These are phyloP conservation scores for Cercophora newfieldiana DNA, from an alignment of 495 filamentous ascomycete species.

Conservation along the genomic window DNA sequence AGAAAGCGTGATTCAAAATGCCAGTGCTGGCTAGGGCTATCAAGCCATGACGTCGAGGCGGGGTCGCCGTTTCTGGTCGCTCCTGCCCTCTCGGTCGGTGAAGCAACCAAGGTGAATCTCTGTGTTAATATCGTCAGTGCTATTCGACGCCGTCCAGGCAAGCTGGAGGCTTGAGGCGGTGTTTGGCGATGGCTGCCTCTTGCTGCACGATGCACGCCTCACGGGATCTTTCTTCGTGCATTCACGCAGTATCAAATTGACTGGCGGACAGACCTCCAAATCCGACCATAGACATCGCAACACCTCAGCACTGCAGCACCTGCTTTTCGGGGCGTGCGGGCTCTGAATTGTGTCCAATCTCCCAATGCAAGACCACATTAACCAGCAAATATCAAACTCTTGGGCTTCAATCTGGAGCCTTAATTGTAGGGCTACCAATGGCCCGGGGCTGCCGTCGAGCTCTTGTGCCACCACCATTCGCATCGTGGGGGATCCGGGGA, in stretches of 20 bases:
- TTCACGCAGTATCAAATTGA: constrained; percentile 4
- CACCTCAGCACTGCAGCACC: background rate
- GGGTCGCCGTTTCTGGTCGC: constrained; percentile 1
- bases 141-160: background rate
- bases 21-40: background rate
- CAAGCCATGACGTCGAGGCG: background rate
- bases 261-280: background rate
- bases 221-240: background rate
- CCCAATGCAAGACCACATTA: background rate
- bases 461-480: background rate
- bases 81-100: background rate
- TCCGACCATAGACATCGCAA: background rate
- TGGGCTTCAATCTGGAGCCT: background rate
- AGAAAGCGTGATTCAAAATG: no score
- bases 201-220: background rate
- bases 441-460: background rate
- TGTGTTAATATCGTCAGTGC: background rate
- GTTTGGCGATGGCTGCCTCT: background rate
- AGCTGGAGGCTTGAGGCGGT: background rate
- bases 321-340: background rate
- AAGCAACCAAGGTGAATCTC: background rate
- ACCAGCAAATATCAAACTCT: background rate
- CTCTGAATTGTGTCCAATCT: background rate
- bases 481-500: background rate
- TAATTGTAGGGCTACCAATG: constrained; percentile 9